A percentile compares a stretch with the other conserved stretches of the same genome.
phyloP scores from a whole-genome alignment of 2,329 filamentous ascomycete genomes.

The Colletotrichum limetticola region DNA sequence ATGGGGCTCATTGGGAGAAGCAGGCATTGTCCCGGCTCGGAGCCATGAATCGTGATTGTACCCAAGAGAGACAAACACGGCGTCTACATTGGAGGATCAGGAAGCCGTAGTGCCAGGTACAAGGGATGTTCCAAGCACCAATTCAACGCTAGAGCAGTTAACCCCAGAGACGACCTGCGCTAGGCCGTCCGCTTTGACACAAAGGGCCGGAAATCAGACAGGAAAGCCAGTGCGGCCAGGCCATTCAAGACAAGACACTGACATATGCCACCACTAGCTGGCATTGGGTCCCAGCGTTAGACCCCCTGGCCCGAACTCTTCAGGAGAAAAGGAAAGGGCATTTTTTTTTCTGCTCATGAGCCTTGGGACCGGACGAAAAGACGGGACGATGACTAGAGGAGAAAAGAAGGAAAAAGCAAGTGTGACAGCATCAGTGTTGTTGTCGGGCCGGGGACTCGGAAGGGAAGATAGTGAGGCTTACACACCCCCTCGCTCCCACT shows the following conservation, averaged over 20 bases:
- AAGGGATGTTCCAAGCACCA: constrained; percentile 18
- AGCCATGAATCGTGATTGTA: constrained; percentile 12
- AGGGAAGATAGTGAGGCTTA: not conserved
- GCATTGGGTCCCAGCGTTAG: constrained; percentile 9
- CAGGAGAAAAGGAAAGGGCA: constrained; percentile 3
- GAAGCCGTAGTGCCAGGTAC: constrained; percentile 27
- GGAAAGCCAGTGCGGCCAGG: not conserved
- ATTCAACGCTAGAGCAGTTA: constrained; percentile 16
- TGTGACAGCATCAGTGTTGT: not conserved
- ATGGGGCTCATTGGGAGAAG: not conserved
- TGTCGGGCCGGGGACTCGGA: not conserved
- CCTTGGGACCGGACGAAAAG: not conserved
- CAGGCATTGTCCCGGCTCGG: constrained; percentile 22
- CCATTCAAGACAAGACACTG: constrained; percentile 22
- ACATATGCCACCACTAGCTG: constrained; percentile 24
- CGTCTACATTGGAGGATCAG: not conserved
- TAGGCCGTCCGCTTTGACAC: constrained; percentile 29
- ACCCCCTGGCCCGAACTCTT: constrained; percentile 6
- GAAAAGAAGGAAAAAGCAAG: not conserved
- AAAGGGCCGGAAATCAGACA: constrained; percentile 13
- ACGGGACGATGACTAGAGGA: not conserved
- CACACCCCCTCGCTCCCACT: not conserved
- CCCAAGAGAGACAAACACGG: constrained; percentile 1
- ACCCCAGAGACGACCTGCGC: constrained; percentile 8
- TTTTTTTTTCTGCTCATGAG: not conserved